phyloP scores from a whole-genome alignment of 2,329 filamentous ascomycete species.

The Periconia sp. region DNA sequence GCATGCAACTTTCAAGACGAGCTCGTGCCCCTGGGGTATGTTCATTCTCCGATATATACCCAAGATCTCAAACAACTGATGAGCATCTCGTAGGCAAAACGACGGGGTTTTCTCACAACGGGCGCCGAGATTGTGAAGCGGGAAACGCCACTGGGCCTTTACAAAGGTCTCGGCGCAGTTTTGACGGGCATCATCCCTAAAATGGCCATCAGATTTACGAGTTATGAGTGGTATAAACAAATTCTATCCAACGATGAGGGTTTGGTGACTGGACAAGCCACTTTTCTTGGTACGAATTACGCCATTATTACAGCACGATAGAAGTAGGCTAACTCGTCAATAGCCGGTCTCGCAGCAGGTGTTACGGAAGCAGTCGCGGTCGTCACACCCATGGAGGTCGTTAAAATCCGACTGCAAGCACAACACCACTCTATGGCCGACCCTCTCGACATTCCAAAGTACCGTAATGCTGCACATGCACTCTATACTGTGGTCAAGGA shows the following conservation, averaged over 20 bases:
- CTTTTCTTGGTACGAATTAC: slow-evolving; percentile 64
- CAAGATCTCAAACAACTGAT: background rate
- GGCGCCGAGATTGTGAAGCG: slow-evolving; percentile 83
- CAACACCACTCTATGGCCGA: slow-evolving; percentile 98
- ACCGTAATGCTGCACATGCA: slow-evolving; percentile 85
- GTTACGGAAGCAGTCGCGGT: slow-evolving; percentile 95
- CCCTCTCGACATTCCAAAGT: slow-evolving; percentile 93
- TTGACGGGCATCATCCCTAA: slow-evolving; percentile 96
- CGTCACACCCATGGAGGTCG: slow-evolving; percentile 97
- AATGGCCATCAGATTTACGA: slow-evolving; percentile 99
- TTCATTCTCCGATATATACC: slow-evolving; percentile 15
- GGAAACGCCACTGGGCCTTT: slow-evolving; percentile 89
- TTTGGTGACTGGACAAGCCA: slow-evolving; percentile 68
- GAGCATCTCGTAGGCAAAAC: slow-evolving; percentile 56
- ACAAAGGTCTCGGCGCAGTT: slow-evolving; percentile 98
- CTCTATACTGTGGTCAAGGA: slow-evolving; percentile 88
- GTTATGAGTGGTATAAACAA: slow-evolving; percentile 94
- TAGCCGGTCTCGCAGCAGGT: slow-evolving; percentile 86
- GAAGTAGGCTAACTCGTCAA: slow-evolving; percentile 13
- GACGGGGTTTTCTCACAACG: slow-evolving; percentile 84
- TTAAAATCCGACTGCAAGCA: slow-evolving; percentile 97
- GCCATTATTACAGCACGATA: background rate
- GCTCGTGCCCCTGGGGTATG: slow-evolving; percentile 76
- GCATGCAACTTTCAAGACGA: slow-evolving; percentile 95
- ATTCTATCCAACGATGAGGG: slow-evolving; percentile 70